Conservation (phyloP, 1,284 basidiomycete species). For the Volvariella volvacea region DNA sequence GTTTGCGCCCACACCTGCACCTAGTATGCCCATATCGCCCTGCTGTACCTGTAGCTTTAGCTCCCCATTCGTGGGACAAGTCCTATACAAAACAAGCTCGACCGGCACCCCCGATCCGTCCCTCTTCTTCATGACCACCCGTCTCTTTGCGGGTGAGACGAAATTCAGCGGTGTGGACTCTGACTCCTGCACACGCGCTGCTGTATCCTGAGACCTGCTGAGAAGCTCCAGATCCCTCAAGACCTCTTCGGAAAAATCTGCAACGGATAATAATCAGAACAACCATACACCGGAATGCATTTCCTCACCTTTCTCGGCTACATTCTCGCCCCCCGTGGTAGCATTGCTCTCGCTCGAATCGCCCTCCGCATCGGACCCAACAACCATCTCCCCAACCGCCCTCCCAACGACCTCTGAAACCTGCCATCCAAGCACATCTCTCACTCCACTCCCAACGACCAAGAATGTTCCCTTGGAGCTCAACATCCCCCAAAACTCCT, state of each 20-base stretch:
- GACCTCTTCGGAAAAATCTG: background rate
- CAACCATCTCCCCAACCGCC: constrained; percentile 13
- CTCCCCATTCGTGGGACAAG: constrained; percentile 14
- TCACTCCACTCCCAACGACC: constrained; percentile 41
- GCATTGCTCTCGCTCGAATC: no score
- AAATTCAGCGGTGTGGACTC: no score
- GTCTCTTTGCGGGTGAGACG: constrained; percentile 17
- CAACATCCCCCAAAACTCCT: constrained; percentile 57
- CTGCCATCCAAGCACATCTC: constrained; percentile 21
- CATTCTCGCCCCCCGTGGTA: no score
- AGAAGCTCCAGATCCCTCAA: background rate
- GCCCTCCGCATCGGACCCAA: constrained; percentile 12
- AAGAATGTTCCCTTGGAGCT: constrained; percentile 44
- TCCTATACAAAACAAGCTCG: constrained; percentile 31
- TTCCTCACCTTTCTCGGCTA: no score
- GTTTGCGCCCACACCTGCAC: background rate
- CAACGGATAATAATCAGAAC: no score
- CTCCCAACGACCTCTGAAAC: constrained; percentile 19
- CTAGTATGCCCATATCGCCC: background rate
- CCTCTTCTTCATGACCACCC: constrained; percentile 18
- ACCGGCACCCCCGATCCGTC: constrained; percentile 25
- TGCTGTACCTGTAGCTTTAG: background rate
- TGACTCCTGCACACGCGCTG: no score
- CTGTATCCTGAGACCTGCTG: constrained; percentile 2
- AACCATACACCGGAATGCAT: no score